phyloP scores from a whole-genome alignment of 306 rosid genomes.

The Citrullus mucosospermus region DNA sequence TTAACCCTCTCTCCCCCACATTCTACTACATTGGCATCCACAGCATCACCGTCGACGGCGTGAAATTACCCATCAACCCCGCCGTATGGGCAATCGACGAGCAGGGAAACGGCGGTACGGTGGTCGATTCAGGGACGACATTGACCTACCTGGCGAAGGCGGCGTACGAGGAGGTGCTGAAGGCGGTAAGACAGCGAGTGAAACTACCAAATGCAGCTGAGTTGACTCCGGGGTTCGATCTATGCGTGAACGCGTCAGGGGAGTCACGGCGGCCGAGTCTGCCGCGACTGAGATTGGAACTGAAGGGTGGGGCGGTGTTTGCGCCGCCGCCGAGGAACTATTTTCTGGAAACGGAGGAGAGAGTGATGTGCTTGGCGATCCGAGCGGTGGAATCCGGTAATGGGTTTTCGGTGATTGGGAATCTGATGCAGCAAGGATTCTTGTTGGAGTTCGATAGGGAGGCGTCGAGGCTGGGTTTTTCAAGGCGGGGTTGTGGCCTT shows the following conservation, averaged over 20 bases:
- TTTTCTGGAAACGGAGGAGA: conserved; percentile 38
- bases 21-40: conserved; percentile 49
- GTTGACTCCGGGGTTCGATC: conserved; percentile 35
- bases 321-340: conserved; percentile 59
- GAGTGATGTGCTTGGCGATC: conserved; percentile 49
- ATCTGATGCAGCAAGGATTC: conserved; percentile 77
- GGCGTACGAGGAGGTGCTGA: conserved; percentile 35
- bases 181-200: conserved; percentile 28
- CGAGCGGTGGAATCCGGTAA: conserved; percentile 36
- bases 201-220: conserved; percentile 6
- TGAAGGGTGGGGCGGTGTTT: conserved; percentile 27
- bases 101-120: conserved; percentile 59
- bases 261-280: conserved; percentile 16
- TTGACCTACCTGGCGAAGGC: conserved; percentile 31
- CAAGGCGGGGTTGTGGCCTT: conserved; percentile 62
- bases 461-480: conserved; percentile 50
- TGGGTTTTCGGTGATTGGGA: conserved; percentile 66
- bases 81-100: conserved; percentile 43
- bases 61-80: conserved; percentile 25
- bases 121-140: conserved; percentile 73
- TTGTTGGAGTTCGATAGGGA: conserved; percentile 60
- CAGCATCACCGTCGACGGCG: conserved; percentile 26
- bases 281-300: conserved; percentile 38
- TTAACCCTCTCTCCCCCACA: conserved; percentile 42
- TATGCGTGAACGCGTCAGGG: conserved; percentile 49